These are phyloP conservation scores for Paecilomyces formosus DNA, from an alignment of 2,329 filamentous ascomycete species.

Conservation along the genomic window DNA sequence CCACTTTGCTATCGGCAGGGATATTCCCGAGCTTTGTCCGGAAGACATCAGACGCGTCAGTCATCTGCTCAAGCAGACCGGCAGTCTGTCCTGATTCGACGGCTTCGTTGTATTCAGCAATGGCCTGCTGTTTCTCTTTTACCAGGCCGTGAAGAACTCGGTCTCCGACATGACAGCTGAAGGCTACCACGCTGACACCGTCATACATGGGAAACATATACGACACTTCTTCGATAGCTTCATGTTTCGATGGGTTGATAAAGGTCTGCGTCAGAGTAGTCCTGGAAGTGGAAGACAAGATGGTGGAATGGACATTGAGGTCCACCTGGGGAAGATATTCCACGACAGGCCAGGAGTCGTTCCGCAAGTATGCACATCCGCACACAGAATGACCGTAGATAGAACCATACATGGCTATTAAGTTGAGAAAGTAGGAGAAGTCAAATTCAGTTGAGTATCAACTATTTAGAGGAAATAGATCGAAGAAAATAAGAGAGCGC, in stretches of 20 bases:
- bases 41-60: conserved; percentile 58
- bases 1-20: conserved; percentile 48
- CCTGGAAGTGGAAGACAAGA: conserved; percentile 48
- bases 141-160: conserved; percentile 54
- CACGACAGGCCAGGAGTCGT: conserved; percentile 9
- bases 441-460: not conserved
- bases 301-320: conserved; percentile 52
- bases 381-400: not conserved
- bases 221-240: conserved; percentile 46
- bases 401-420: not conserved
- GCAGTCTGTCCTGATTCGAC: conserved; percentile 53
- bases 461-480: not conserved
- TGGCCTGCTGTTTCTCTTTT: conserved; percentile 58
- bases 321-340: conserved; percentile 53
- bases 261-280: conserved; percentile 55
- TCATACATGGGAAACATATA: conserved; percentile 69
- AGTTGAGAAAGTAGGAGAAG: not conserved
- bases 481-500: not conserved
- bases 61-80: conserved; percentile 57
- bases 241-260: conserved; percentile 45
- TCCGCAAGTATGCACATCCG: conserved; percentile 4
- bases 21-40: conserved; percentile 62
- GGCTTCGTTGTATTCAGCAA: conserved; percentile 52
- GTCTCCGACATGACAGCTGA: conserved; percentile 56
- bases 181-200: conserved; percentile 62